Evolutionary conservation across 148 eudicot species (phyloP), one percentile per base, ranked within the genome.

Genomic region (Mesembryanthemum crystallinum): DNA sequence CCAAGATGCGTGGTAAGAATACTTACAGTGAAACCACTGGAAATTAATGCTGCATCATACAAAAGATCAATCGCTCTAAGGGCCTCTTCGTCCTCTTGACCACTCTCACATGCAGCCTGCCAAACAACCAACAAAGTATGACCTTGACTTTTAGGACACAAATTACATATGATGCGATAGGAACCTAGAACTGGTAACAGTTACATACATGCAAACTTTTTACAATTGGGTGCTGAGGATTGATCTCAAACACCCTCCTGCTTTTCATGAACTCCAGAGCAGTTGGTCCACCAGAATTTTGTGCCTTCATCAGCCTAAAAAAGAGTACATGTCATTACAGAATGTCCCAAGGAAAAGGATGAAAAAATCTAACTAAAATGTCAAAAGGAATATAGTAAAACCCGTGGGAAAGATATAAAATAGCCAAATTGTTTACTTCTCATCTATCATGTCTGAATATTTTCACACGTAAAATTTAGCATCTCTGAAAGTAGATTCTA

Each of bases 21-120:
- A 84, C 96, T 90, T 77, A 95, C 99, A 68, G 96, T 95, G 85
- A 88, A 95, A 76, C 99, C 99, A 73, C 96, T 90, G 27, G 99
- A 88, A 43, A 95, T 78, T 43, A 92, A 69, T 10, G 99, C 99
- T 12, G 97, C 83, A 67, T 95, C 99, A 74, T 85, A 95, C 81
- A 95, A 82, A 73, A 95, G 90, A 82, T 95, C 99, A 80, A 95
- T 78, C 61, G 97, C 99, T 79, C 85, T 89, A 65, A 90, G 82
- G 59, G 96, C 94, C 77, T 90, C 97, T 73, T 89, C 97, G 78
- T 92, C 91, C 42, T 89, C 82, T 60, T 90, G 86, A 64, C 77
- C 85, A 81, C 68, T 82, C 72, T 77, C 86, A 86, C 82, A 84
- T 30, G 94, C 97, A 70, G 77, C 92, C 99, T 95, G 81, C 75